Evolutionary conservation across 1,284 basidiomycete species (phyloP), one percentile per base, ranked within the genome.

Genomic region (Phylloporus gajari): DNA sequence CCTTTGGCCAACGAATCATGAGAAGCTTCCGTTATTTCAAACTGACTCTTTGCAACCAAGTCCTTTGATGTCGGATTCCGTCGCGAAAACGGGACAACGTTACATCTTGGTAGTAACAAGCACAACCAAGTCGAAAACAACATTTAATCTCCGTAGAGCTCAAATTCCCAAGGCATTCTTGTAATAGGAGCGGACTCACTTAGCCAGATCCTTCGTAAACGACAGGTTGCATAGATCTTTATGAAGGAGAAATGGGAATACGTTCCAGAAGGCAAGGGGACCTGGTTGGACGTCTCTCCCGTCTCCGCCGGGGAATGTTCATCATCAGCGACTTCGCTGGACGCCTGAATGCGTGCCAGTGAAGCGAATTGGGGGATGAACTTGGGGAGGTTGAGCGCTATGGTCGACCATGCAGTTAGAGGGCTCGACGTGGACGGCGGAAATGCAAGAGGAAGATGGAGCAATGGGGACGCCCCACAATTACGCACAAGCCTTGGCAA

Each of bases 181-280:
- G 77, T 74, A 71, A 83, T 82, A 66, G 89, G 86, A 9, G 86
- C 86, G 67, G 81, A 83, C 69, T 91, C 88, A 72, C 88, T 89
- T 83, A 95, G 90, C 94, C 94, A 96, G 67, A 97, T 89, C 74
- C 95, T 85, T 73, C 93, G 85, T 72, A 96, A 81, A 40, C 95
- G 88, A 83, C 95, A 96, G 61, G 91, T 94, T 30, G 94, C 94
- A 79, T 95, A 94, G 46, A 96, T 88, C 78, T 91, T 91, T 72
- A 96, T 86, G 78, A 91, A 94, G 25, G 89, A 87, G 40, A 93
- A 85, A 80, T 91, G 89, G 0, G 89, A 90, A 78, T 92, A 93
- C 63, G 82, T 81, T 32, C 90, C 90, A 68, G 83, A 85, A 27
- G 93, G 94, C 59, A 91, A 71, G 60, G 80, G 77, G 40, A 71